Evolutionary conservation across 1,139 yeast species (phyloP), one percentile per base, ranked within the genome.

Genomic region (Ashbya aceris): DNA sequence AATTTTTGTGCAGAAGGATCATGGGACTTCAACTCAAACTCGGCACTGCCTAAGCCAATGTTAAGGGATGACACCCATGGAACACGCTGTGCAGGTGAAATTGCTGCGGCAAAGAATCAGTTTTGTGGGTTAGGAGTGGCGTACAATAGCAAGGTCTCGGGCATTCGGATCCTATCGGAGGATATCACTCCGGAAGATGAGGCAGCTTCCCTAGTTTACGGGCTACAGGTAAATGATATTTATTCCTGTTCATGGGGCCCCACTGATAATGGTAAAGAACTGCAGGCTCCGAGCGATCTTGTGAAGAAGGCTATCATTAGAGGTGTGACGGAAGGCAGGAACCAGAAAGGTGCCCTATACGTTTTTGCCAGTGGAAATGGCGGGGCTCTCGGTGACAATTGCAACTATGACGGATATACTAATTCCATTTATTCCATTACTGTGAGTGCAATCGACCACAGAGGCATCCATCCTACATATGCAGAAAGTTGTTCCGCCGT

Each of bases 181-280:
- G 69, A 73, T 31, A 75, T 93, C 40, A 78, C 93, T 3, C 70
- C 85, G 4, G 94, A 82, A 42, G 95, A 87, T 48, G 98, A 93
- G 62, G 97, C 98, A 0, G 76, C 83, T 1, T 84, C 97, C 1
- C 67, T 93, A 69, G 71, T 83, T 35, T 83, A 82, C 62, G 93
- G 80, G 0, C 68, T 83, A 54, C 89, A 85, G 47, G 71, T 73
- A 8, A 91, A 91, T 60, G 95, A 89, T 61, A 91, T 93, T 32
- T 93, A 86, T 62, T 85, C 96, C 3, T 93, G 99, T 62, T 86
- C 96, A 4, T 93, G 99, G 99, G 99, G 99, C 2, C 99, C 99
- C 1, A 76, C 89, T 1, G 99, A 93, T 61, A 84, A 89, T 60
- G 99, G 98, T 0, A 70, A 63, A 47, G 77, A 95, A 0, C 76